phyloP scores from a whole-genome alignment of 805 yeast species.

The Kodamaea sagamina region DNA sequence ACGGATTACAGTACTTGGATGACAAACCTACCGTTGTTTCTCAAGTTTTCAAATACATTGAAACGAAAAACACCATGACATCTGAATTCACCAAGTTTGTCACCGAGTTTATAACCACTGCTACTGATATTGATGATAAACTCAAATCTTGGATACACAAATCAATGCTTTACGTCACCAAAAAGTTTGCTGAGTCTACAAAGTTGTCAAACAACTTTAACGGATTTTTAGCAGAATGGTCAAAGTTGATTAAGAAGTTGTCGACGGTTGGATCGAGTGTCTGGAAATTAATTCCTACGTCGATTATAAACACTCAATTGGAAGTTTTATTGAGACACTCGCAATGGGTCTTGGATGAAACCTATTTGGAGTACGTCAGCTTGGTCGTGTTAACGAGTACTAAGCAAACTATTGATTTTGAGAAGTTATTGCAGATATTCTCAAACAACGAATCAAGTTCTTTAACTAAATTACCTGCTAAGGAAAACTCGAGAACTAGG shows the following conservation, averaged over 20 bases:
- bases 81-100: conserved; percentile 32
- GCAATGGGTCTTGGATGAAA: conserved; percentile 46
- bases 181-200: conserved; percentile 55
- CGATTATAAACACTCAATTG: conserved; percentile 60
- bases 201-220: conserved; percentile 31
- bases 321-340: conserved; percentile 55
- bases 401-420: conserved; percentile 39
- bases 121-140: conserved; percentile 21
- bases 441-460: conserved; percentile 51
- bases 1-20: conserved; percentile 13
- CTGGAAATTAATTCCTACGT: conserved; percentile 44
- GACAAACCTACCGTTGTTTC: conserved; percentile 17
- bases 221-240: conserved; percentile 27
- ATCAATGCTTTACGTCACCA: conserved; percentile 61
- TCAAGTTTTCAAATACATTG: conserved; percentile 23
- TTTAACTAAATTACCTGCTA: conserved; percentile 29
- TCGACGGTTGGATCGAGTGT: conserved; percentile 14
- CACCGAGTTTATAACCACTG: conserved; percentile 26
- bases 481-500: conserved; percentile 26
- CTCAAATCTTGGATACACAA: conserved; percentile 57
- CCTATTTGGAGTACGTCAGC: conserved; percentile 49
- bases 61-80: conserved; percentile 31
- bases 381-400: conserved; percentile 39
- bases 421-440: conserved; percentile 62
- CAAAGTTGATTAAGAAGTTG: conserved; percentile 17